A percentile compares a stretch with the other conserved stretches of the same genome.
These are phyloP conservation scores for Scytalidium lignicola DNA, from an alignment of 2,329 filamentous ascomycete species.

Conservation along the genomic window DNA sequence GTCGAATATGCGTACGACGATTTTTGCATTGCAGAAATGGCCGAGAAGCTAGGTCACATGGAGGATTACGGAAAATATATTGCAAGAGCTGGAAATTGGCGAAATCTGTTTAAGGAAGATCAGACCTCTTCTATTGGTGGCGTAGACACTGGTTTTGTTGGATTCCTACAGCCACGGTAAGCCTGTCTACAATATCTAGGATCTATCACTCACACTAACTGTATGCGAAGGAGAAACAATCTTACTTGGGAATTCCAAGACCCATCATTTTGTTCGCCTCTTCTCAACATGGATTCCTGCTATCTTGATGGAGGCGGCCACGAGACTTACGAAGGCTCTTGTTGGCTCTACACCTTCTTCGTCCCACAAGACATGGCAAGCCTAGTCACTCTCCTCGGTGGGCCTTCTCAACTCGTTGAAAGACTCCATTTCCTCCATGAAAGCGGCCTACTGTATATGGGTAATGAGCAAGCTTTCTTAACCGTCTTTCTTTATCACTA, in stretches of 20 bases:
- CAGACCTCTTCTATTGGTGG: constrained; percentile 52
- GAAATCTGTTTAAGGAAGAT: constrained; percentile 51
- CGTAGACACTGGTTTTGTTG: constrained; percentile 57
- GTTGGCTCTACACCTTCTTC: constrained; percentile 67
- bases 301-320: constrained; percentile 39
- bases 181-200: background rate
- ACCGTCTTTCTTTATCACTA: constrained; percentile 64
- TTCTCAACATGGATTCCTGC: constrained; percentile 44
- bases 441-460: constrained; percentile 55
- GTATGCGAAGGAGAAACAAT: constrained; percentile 33
- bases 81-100: constrained; percentile 55
- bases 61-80: constrained; percentile 53
- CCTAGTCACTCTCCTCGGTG: constrained; percentile 55
- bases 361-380: constrained; percentile 46
- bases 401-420: constrained; percentile 47
- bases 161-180: constrained; percentile 63
- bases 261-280: constrained; percentile 50
- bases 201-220: background rate
- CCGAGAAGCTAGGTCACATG: constrained; percentile 45
- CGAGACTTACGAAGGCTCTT: constrained; percentile 65
- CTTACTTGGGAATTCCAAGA: constrained; percentile 51
- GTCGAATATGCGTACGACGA: constrained; percentile 73
- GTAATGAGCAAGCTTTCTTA: constrained; percentile 57
- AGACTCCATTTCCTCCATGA: constrained; percentile 59
- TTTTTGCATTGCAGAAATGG: constrained; percentile 59